A percentile compares a stretch with the other conserved stretches of the same genome.
phyloP scores from a whole-genome alignment of 148 eudicot genomes.

The Beta vulgaris region DNA sequence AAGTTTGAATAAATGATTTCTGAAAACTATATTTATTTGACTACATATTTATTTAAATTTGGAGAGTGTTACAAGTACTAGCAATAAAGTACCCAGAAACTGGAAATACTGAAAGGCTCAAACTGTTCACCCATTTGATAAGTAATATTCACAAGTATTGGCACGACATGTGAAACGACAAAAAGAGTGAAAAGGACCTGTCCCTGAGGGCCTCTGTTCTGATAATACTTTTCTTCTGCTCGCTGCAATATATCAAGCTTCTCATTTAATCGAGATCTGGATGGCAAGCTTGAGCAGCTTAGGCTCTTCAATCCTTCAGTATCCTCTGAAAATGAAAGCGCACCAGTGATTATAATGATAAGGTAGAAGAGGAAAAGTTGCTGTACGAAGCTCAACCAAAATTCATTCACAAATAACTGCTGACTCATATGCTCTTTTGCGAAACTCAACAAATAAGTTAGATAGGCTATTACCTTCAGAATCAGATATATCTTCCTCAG shows the following conservation, averaged over 20 bases:
- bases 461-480: constrained; percentile 61
- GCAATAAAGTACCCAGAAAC: neutral
- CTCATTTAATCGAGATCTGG: constrained; percentile 47
- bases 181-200: constrained; percentile 40
- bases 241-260: constrained; percentile 66
- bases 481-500: constrained; percentile 90
- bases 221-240: constrained; percentile 83
- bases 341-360: constrained; percentile 10
- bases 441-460: constrained; percentile 1
- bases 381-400: neutral
- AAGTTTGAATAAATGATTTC: too few relatives aligned
- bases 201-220: constrained; percentile 42
- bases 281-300: constrained; percentile 40
- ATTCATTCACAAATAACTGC: constrained; percentile 16
- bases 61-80: too few relatives aligned
- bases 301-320: constrained; percentile 41
- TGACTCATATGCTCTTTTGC: neutral
- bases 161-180: neutral
- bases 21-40: too few relatives aligned
- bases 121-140: neutral
- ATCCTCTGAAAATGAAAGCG: constrained; percentile 46
- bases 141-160: neutral
- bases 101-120: neutral
- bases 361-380: neutral
- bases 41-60: too few relatives aligned